Base-by-base conservation (phyloP, 495 filamentous ascomycete species). In the Aspergillus ostianus region DNA sequence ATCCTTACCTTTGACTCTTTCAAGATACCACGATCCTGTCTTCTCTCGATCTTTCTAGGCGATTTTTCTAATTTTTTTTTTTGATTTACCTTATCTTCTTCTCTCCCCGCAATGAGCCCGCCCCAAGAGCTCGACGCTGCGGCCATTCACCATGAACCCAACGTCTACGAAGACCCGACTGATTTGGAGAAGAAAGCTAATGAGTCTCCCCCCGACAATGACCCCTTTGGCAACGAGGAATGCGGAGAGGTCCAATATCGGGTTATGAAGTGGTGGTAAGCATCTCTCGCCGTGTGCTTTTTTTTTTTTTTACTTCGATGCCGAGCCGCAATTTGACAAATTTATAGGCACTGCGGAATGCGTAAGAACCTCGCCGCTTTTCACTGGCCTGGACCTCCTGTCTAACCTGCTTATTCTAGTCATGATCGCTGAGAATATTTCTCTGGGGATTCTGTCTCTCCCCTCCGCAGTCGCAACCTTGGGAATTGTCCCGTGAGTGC, bases 371-470 rank as follows among this genome's bases (percentile, higher is more conserved):
- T 41, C 36, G 13, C 2, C 36, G 1, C 10, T 10, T 13, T 13
- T 41, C 4, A 41, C 13, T 41, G 36, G 15, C 36, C 10, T 12
- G 10, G 36, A 41, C 36, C 3, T 41, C 9, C 36, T 8, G 7
- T 41, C 36, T 41, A 41, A 41, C 36, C 36, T 1, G 1, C 6
- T 10, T 1, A 15, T 41, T 41, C 36, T 41, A 41, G 36, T 90
- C 56, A 83, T 90, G 72, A 86, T 90, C 64, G 87, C 87, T 53
- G 86, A 89, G 65, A 87, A 86, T n/a, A 85, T 90, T 45, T 87
- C 86, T 6, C 79, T 90, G 20, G 87, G 87, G 47, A 84, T 84
- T 64, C 77, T 90, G 45, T 85, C 84, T 41, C 77, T 90, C 19
- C 87, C 87, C 4, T 70, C 75, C 7, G 84, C 82, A 18, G 83